These are phyloP conservation scores for Globisporangium solare DNA, from an alignment of 352 stramenopile species.

Conservation along the genomic window DNA sequence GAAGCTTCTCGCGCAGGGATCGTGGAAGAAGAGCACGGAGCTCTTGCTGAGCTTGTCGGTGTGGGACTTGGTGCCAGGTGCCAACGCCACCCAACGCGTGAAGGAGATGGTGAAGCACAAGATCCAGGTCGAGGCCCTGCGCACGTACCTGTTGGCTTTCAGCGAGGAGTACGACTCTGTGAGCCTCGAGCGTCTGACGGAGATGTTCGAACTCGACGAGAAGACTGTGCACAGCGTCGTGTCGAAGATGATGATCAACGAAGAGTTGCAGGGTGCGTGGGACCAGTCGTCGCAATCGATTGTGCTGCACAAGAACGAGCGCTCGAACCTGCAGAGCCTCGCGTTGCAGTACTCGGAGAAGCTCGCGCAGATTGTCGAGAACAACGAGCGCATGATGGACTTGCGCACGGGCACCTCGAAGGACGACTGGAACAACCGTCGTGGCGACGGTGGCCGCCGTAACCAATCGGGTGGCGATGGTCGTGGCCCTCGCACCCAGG, in stretches of 20 bases:
- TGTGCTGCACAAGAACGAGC: conserved; percentile 93
- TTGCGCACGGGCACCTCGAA: conserved; percentile 61
- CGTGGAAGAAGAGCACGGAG: conserved; percentile 93
- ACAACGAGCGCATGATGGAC: conserved; percentile 89
- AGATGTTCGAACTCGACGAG: conserved; percentile 97
- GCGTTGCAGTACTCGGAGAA: conserved; percentile 97
- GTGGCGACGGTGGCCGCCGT: conserved; percentile 31
- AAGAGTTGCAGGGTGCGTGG: conserved; percentile 96
- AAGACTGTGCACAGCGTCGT: conserved; percentile 97
- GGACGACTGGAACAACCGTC: conserved; percentile 63
- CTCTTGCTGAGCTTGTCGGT: conserved; percentile 89
- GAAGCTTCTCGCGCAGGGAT: conserved; percentile 93
- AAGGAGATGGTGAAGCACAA: conserved; percentile 91
- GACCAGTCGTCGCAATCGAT: conserved; percentile 98
- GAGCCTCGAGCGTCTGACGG: conserved; percentile 90
- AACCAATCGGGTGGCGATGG: conserved; percentile 24
- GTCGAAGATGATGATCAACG: conserved; percentile 99
- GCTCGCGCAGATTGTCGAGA: conserved; percentile 83
- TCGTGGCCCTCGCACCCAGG: conserved; percentile 22
- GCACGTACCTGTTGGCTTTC: conserved; percentile 96
- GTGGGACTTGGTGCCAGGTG: conserved; percentile 94
- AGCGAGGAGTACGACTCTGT: conserved; percentile 96
- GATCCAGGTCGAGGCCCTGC: conserved; percentile 95
- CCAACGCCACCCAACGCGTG: conserved; percentile 74
- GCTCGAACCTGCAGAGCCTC: conserved; percentile 92